Conservation (phyloP, 2,329 filamentous ascomycete species). For the Blastomyces emzantsi region DNA sequence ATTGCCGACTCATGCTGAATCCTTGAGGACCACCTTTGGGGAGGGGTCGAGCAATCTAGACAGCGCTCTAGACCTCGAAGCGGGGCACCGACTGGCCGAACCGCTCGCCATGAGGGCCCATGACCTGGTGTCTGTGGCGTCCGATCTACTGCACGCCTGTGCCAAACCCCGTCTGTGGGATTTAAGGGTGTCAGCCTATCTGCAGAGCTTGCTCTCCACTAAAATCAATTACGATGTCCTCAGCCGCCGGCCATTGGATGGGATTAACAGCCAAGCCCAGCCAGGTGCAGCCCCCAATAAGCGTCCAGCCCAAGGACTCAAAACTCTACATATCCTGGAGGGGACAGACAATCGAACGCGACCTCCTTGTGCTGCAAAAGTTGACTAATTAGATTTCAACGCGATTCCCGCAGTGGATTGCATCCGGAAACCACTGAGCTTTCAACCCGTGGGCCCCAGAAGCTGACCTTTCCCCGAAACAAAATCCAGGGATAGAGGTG, state of each 20-base stretch:
- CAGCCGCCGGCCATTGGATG: background rate
- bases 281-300: background rate
- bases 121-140: slow-evolving; percentile 1
- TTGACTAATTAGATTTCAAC: slow-evolving; percentile 5
- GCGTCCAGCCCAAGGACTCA: background rate
- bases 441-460: slow-evolving; percentile 6
- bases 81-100: background rate
- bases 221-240: background rate
- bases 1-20: slow-evolving; percentile 7
- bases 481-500: slow-evolving; percentile 7
- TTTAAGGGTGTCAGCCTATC: slow-evolving; percentile 8
- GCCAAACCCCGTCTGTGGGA: slow-evolving; percentile 11
- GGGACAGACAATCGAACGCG: background rate
- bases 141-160: slow-evolving; percentile 10
- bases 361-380: background rate
- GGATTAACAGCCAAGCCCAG: background rate
- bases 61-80: slow-evolving; percentile 7
- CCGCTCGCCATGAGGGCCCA: background rate
- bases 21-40: background rate
- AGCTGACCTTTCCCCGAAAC: slow-evolving; percentile 6
- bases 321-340: background rate
- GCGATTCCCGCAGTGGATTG: slow-evolving; percentile 8
- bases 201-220: slow-evolving; percentile 4
- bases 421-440: slow-evolving; percentile 1
- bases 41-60: slow-evolving; percentile 10